Evolutionary conservation across 2,329 filamentous ascomycete genomes (phyloP), one percentile per base, ranked within the genome.

Genomic region (Exophiala spinifera): DNA sequence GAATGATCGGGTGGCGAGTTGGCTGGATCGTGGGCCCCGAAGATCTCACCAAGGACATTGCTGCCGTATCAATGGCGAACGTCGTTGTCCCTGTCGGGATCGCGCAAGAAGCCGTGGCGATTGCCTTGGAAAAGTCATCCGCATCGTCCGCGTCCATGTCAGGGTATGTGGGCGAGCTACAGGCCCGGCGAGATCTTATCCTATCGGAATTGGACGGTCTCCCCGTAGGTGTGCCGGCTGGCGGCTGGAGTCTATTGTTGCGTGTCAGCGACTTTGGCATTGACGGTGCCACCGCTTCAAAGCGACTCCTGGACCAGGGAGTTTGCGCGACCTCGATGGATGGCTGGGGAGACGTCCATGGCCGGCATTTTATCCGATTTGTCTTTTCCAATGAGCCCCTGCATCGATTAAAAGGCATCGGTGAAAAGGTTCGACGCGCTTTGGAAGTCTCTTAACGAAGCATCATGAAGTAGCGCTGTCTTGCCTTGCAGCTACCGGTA

Each of bases 1-100:
- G 54, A 28, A 53, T 56, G 54, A 53, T 56, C 25, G 54, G 54
- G 11, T 56, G 54, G 54, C 54, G 54, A 3, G 54, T 56, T 14
- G 54, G 54, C 20, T 56, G 54, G 54, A 53, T 56, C 33, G 49
- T 56, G n/a, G 54, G 49, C 14, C 54, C 54, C 2, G 46, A 53
- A 31, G 31, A 46, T 21, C 33, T 55, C 23, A 46, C 51, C 23
- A 19, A 40, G 13, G 53, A 55, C 14, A 55, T 55, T 34, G 53
- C 46, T 14, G 13, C 43, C n/a, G 53, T 55, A 20, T 50, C 47
- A 8, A 55, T 56, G 54, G 54, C 54, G 10, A 56, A 56, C n/a
- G 54, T 56, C 11, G 54, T 56, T 19, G 54, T 56, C 3, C 54
- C 54, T 4, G 54, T 56, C 3, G 54, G 54, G n/a, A 56, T 56